phyloP scores from a whole-genome alignment of 2,329 filamentous ascomycete genomes.

The Trichoderma hamatum region DNA sequence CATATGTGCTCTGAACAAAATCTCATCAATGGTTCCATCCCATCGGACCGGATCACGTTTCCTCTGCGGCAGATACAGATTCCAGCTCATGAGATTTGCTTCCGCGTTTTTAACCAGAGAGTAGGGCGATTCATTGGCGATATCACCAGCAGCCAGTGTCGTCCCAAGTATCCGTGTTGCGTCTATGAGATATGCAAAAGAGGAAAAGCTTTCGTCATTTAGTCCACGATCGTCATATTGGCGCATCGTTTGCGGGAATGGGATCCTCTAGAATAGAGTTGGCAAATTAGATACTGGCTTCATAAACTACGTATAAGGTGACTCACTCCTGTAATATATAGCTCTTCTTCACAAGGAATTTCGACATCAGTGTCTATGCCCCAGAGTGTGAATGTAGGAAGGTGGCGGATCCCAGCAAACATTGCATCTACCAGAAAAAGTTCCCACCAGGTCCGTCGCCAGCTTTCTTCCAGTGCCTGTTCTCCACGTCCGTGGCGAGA shows the following conservation, averaged over 20 bases:
- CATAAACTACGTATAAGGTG: conserved; percentile 25
- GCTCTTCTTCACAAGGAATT: conserved; percentile 73
- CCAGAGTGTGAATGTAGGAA: conserved; percentile 65
- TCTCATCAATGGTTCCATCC: conserved; percentile 70
- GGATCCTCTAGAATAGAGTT: not conserved
- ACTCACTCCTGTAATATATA: conserved; percentile 58
- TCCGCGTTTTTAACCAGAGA: conserved; percentile 36
- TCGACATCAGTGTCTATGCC: conserved; percentile 57
- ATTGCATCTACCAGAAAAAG: conserved; percentile 72
- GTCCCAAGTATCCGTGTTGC: conserved; percentile 71
- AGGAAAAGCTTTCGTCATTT: conserved; percentile 69
- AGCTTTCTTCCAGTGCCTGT: conserved; percentile 69
- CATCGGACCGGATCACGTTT: conserved; percentile 67
- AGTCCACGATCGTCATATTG: conserved; percentile 74
- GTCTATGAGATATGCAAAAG: conserved; percentile 76
- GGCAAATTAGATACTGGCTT: not conserved
- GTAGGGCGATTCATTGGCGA: conserved; percentile 41
- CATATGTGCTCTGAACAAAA: conserved; percentile 83
- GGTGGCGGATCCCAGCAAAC: conserved; percentile 71
- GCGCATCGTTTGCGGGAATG: conserved; percentile 58
- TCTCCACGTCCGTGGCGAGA: conserved; percentile 59
- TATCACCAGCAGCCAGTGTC: conserved; percentile 49
- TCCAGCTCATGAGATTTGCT: conserved; percentile 65
- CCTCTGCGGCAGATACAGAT: conserved; percentile 68
- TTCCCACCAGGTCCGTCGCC: conserved; percentile 83